These are phyloP conservation scores for Penicillium herquei DNA, from an alignment of 495 filamentous ascomycete genomes.

Conservation along the genomic window DNA sequence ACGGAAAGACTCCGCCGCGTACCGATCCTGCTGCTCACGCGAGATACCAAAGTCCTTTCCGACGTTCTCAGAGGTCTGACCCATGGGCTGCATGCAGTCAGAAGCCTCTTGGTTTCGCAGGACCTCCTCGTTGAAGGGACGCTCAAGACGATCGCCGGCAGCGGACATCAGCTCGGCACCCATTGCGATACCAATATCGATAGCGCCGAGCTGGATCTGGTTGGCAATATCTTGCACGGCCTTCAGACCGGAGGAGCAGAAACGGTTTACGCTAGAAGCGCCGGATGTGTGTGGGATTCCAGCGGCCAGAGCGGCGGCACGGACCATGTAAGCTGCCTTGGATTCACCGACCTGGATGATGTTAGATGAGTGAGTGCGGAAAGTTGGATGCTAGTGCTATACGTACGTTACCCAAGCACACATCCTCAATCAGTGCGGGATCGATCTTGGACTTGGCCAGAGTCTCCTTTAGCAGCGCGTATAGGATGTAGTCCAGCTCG, in stretches of 20 bases:
- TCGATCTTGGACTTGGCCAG: slow-evolving; percentile 72
- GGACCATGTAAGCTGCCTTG: slow-evolving; percentile 86
- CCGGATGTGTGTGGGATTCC: slow-evolving; percentile 89
- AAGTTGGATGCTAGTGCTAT: not conserved
- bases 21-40: slow-evolving; percentile 77
- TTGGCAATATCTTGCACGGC: slow-evolving; percentile 92
- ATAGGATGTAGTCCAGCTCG: slow-evolving; percentile 79
- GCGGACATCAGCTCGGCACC: slow-evolving; percentile 87
- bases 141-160: slow-evolving; percentile 62
- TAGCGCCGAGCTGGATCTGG: slow-evolving; percentile 75
- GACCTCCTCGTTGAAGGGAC: slow-evolving; percentile 76
- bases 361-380: not conserved
- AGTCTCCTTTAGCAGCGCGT: slow-evolving; percentile 75
- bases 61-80: slow-evolving; percentile 97
- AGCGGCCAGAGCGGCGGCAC: slow-evolving; percentile 83
- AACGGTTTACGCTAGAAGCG: slow-evolving; percentile 83
- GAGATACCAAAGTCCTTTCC: slow-evolving; percentile 82
- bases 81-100: slow-evolving; percentile 95
- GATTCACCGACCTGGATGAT: slow-evolving; percentile 71
- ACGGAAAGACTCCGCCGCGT: slow-evolving; percentile 80
- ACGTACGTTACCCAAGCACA: slow-evolving; percentile 86
- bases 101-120: slow-evolving; percentile 69
- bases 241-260: slow-evolving; percentile 95
- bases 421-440: slow-evolving; percentile 83
- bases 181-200: slow-evolving; percentile 82